phyloP scores from a whole-genome alignment of 2,329 filamentous ascomycete genomes.

The Neurospora crassa region DNA sequence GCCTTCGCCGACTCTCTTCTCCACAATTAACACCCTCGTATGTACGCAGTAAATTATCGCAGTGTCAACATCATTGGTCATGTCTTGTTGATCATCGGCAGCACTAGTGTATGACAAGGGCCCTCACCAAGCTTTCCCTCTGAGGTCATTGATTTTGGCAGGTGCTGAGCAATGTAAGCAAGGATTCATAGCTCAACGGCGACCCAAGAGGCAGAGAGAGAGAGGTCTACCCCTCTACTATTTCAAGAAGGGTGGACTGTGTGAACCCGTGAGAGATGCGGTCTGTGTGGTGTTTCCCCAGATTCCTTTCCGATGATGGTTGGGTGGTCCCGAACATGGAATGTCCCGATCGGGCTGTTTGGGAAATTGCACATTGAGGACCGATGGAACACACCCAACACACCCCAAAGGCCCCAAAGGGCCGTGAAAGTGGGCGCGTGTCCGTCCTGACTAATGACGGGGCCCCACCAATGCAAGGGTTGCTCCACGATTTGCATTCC shows the following conservation, averaged over 20 bases:
- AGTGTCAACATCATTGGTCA: background rate
- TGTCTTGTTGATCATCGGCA: background rate
- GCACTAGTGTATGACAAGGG: background rate
- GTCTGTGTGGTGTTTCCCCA: background rate
- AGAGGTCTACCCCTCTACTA: background rate
- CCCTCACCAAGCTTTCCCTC: background rate
- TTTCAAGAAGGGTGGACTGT: background rate
- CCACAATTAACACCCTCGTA: background rate
- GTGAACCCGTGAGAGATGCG: background rate
- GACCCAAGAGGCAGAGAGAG: background rate
- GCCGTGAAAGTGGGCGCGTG: background rate
- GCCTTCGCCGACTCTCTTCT: background rate
- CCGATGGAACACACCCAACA: background rate
- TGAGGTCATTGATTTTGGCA: background rate
- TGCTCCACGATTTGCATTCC: conserved; percentile 9
- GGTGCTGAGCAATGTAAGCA: background rate
- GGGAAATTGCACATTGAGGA: background rate
- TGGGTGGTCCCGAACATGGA: background rate
- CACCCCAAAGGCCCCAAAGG: background rate
- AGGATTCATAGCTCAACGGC: background rate
- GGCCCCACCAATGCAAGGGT: background rate
- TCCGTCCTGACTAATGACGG: background rate
- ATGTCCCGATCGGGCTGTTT: background rate
- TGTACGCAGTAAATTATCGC: background rate
- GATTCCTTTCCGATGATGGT: background rate